A percentile compares a stretch with the other conserved stretches of the same genome.
phyloP scores from a whole-genome alignment of 768 basidiomycete genomes.

The Crucibulum laeve region DNA sequence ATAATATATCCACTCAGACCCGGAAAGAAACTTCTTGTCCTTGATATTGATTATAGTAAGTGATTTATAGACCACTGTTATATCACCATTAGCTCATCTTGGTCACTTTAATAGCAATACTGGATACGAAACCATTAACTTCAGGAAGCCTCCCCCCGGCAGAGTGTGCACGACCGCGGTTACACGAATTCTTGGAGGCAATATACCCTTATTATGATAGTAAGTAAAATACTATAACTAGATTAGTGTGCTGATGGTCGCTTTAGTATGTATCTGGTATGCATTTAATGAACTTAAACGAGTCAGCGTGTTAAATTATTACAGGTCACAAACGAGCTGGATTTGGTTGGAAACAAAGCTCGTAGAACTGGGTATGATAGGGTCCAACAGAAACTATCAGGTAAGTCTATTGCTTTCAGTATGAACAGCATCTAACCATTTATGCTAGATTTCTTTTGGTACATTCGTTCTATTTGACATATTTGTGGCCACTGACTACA shows the following conservation, averaged over 20 bases:
- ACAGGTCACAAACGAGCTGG: slow-evolving; percentile 84
- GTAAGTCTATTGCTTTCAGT: slow-evolving; percentile 26
- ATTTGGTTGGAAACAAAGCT: slow-evolving; percentile 87
- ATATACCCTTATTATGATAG: slow-evolving; percentile 83
- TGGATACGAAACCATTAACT: slow-evolving; percentile 84
- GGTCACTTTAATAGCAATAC: slow-evolving; percentile 49
- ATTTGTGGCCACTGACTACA: not conserved
- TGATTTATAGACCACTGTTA: not conserved
- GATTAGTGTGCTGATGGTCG: not conserved
- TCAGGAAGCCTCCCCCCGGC: slow-evolving; percentile 72
- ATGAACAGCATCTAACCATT: not conserved
- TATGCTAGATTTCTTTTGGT: slow-evolving; percentile 61
- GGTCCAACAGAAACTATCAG: slow-evolving; percentile 65
- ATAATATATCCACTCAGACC: slow-evolving; percentile 72
- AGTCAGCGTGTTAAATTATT: not conserved
- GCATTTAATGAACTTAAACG: slow-evolving; percentile 3
- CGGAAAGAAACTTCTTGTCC: slow-evolving; percentile 78
- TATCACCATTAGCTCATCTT: not conserved
- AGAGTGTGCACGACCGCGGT: slow-evolving; percentile 78
- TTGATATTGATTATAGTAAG: slow-evolving; percentile 88
- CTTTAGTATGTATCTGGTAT: slow-evolving; percentile 82
- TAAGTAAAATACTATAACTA: slow-evolving; percentile 20
- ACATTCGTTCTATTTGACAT: slow-evolving; percentile 4
- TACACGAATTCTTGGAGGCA: slow-evolving; percentile 81
- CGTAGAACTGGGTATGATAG: slow-evolving; percentile 82